phyloP scores from a whole-genome alignment of 2,329 filamentous ascomycete species.

The Pleurostoma richardsiae region DNA sequence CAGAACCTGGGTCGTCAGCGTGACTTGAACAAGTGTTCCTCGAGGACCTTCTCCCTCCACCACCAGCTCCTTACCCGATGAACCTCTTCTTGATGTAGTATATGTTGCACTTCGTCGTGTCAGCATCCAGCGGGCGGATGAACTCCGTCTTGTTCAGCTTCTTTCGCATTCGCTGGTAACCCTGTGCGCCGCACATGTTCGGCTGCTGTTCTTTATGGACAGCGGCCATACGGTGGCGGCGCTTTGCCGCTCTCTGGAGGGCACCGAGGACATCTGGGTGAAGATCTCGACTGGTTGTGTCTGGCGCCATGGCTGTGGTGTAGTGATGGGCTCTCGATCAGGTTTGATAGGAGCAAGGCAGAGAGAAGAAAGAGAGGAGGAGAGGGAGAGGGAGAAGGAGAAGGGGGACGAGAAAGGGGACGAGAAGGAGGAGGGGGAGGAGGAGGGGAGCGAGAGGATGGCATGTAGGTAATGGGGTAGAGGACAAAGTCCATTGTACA shows the following conservation, averaged over 20 bases:
- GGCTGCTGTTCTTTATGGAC: constrained; percentile 9
- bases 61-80: constrained; percentile 9
- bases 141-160: constrained; percentile 11
- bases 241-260: constrained; percentile 9
- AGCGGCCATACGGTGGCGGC: constrained; percentile 12
- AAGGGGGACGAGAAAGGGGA: neutral
- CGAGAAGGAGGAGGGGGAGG: too few species aligned
- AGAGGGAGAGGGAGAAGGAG: neutral
- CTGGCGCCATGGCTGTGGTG: constrained; percentile 1
- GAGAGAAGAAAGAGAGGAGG: neutral
- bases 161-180: constrained; percentile 9
- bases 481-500: neutral
- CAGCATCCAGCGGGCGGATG: constrained; percentile 8
- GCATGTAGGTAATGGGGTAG: neutral
- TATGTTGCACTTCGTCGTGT: constrained; percentile 14
- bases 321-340: neutral
- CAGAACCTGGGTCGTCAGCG: constrained; percentile 3
- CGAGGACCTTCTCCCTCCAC: neutral
- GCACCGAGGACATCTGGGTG: neutral
- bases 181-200: constrained; percentile 5
- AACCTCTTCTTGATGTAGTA: constrained; percentile 16
- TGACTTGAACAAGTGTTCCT: neutral
- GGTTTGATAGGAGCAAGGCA: neutral
- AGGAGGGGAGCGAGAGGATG: neutral
- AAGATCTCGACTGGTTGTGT: neutral